Evolutionary conservation across 768 basidiomycete species (phyloP), one percentile per base, ranked within the genome.

Genomic region (Rhizopogon rudus): DNA sequence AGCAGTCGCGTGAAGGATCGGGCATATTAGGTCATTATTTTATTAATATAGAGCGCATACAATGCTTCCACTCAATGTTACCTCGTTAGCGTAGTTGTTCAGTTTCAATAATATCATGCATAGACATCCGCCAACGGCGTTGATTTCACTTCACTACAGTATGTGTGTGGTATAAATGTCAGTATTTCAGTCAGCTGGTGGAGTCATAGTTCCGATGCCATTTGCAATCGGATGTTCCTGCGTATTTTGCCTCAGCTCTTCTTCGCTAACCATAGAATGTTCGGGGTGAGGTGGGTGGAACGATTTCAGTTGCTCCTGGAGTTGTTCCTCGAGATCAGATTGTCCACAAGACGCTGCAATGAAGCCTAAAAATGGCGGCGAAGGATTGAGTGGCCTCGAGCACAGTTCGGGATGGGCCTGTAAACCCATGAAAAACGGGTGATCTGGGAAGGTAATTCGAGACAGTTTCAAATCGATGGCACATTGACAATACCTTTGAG

Each of bases 391-490:
- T 2, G 97, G 97, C 29, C 97, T 86, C 22, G 97, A 95, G 76
- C 96, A 98, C 75, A 99, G 95, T 71, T 99, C 97, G 0, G 97
- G 97, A 65, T 99, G 97, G 1, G 97, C 92, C 74, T 99, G 97
- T 43, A 99, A 77, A 22, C 84, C 97, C 43, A 96, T 74, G 67
- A 95, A 98, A 78, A 83, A 99, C 2, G 93, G 91, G 71, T 99
- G 97, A 61, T 91, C 95, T 92, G 60, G 13, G 20, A 14, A 12
- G 14, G 54, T 33, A 5, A 45, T 40, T 39, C 52, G 6, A 13
- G 8, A 31, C n/a, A 53, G 40, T 53, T 33, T 35, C 51, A 40
- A 20, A 52, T 28, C 53, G 22, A 22, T 39, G 28, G 14, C 20
- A 51, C 43, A 29, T 37, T 25, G 33, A 33, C 20, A 86, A 54